Evolutionary conservation across 2,329 filamentous ascomycete species (phyloP).

Genomic region (Penicillium sp.): DNA sequence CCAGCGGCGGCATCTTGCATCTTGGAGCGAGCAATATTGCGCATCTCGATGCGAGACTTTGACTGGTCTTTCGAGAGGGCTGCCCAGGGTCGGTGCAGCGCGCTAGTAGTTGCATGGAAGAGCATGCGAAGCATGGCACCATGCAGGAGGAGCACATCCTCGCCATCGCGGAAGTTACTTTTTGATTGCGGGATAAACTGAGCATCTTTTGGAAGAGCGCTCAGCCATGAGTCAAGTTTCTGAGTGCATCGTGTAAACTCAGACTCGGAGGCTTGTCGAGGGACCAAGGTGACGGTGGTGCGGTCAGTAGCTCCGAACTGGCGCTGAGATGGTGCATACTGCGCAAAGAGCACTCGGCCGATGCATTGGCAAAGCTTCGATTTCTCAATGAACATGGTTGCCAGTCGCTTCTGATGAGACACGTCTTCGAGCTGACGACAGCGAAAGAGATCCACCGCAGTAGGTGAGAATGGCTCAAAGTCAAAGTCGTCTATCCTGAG

Average conservation of each 20-base stretch:
- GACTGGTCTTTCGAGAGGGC: conserved; percentile 52
- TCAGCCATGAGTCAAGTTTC: conserved; percentile 72
- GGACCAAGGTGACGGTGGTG: conserved; percentile 75
- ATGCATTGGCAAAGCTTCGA: conserved; percentile 83
- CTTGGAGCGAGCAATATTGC: conserved; percentile 70
- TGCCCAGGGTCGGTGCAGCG: conserved; percentile 81
- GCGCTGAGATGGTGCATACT: conserved; percentile 81
- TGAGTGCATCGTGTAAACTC: conserved; percentile 72
- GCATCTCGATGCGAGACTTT: conserved; percentile 54
- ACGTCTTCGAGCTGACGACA: conserved; percentile 69
- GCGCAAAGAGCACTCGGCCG: conserved; percentile 77
- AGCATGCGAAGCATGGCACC: conserved; percentile 85
- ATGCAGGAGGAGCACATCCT: conserved; percentile 59
- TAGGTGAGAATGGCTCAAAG: conserved; percentile 63
- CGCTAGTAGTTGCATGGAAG: conserved; percentile 85
- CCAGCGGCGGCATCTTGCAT: conserved; percentile 78
- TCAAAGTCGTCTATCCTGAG: conserved; percentile 77
- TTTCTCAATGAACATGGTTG: conserved; percentile 82
- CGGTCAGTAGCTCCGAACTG: conserved; percentile 67
- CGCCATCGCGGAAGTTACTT: conserved; percentile 55
- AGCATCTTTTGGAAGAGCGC: conserved; percentile 66
- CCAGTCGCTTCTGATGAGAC: conserved; percentile 70
- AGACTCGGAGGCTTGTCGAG: conserved; percentile 76
- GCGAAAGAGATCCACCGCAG: conserved; percentile 61
- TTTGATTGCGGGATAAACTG: conserved; percentile 63